Conservation (phyloP, 805 yeast species). For the Barnettozyma salicaria region DNA sequence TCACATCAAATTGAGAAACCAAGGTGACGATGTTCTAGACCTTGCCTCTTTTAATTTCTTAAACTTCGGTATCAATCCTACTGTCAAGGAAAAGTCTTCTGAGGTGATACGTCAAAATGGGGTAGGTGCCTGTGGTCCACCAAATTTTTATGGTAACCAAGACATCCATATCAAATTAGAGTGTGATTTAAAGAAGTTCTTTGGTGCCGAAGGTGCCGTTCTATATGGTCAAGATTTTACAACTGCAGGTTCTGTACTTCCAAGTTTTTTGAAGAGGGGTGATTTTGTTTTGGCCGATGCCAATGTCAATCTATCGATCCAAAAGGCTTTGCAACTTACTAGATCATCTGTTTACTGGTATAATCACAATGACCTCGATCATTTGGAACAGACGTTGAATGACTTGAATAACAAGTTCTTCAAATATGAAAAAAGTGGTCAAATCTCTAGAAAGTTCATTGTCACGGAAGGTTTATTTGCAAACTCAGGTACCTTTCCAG, state of each 20-base stretch:
- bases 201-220: slow-evolving; percentile 73
- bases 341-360: slow-evolving; percentile 71
- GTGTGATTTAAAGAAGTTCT: slow-evolving; percentile 63
- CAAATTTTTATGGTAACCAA: slow-evolving; percentile 94
- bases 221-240: slow-evolving; percentile 90
- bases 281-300: slow-evolving; percentile 87
- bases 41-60: slow-evolving; percentile 69
- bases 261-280: slow-evolving; percentile 93
- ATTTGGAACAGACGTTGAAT: slow-evolving; percentile 61
- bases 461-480: slow-evolving; percentile 87
- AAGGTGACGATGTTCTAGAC: slow-evolving; percentile 48
- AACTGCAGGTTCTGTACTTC: slow-evolving; percentile 81
- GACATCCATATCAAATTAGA: slow-evolving; percentile 82
- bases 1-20: slow-evolving; percentile 23
- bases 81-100: slow-evolving; percentile 48
- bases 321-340: slow-evolving; percentile 81
- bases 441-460: slow-evolving; percentile 84
- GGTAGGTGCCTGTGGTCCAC: slow-evolving; percentile 98
- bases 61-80: slow-evolving; percentile 46
- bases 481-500: slow-evolving; percentile 73
- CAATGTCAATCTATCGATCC: slow-evolving; percentile 67
- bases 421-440: slow-evolving; percentile 39
- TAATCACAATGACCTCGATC: slow-evolving; percentile 84
- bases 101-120: slow-evolving; percentile 63
- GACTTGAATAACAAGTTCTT: slow-evolving; percentile 30